A percentile compares a stretch with the other conserved stretches of the same genome.
Conservation (phyloP, 2,329 filamentous ascomycete species). For the Colletotrichum costaricense region DNA sequence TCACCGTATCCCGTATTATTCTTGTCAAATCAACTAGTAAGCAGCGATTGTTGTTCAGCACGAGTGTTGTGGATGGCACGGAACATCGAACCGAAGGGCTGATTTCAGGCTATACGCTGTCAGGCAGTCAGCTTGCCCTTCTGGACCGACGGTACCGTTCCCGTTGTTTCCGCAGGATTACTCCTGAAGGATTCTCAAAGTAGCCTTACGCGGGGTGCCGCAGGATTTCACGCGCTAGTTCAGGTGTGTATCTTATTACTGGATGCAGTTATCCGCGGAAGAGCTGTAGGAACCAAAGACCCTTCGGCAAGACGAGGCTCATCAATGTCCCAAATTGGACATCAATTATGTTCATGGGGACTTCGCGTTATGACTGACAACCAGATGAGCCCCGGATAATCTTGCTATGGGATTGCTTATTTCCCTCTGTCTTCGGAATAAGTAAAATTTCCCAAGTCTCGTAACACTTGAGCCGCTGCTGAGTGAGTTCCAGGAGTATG, state of each 20-base stretch:
- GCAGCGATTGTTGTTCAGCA: neutral
- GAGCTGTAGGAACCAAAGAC: neutral
- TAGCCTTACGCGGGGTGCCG: neutral
- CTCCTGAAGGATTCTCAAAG: neutral
- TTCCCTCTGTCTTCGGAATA: neutral
- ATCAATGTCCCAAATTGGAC: too few species aligned
- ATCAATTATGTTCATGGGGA: too few species aligned
- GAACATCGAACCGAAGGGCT: neutral
- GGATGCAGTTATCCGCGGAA: neutral
- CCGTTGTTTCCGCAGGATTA: neutral
- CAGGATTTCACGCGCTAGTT: neutral
- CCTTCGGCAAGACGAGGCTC: neutral
- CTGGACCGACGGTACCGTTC: slow-evolving; percentile 5
- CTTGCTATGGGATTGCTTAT: too few species aligned
- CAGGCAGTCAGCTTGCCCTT: neutral
- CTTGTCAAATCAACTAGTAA: neutral
- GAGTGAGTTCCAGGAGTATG: neutral
- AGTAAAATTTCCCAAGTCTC: neutral
- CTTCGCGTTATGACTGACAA: neutral
- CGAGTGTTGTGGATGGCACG: too few species aligned
- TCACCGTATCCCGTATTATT: neutral
- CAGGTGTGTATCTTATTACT: neutral
- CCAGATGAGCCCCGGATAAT: neutral
- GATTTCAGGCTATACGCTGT: neutral
- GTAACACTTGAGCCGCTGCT: neutral